A percentile compares a stretch with the other conserved stretches of the same genome.
phyloP scores from a whole-genome alignment of 306 rosid species.

The Cercis canadensis region DNA sequence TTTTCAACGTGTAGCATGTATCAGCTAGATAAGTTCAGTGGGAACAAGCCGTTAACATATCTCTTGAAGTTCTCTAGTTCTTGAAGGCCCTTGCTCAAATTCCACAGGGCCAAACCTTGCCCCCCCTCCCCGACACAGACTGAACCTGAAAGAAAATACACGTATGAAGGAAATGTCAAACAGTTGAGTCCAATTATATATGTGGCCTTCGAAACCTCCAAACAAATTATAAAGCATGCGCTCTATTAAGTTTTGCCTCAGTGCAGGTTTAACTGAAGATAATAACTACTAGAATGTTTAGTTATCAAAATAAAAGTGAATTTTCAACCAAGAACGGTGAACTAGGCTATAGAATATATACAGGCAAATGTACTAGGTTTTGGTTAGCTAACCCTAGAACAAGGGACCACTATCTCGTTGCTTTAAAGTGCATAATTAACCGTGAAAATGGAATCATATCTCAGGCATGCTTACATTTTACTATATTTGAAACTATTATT shows the following conservation, averaged over 20 bases:
- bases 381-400: slow-evolving; percentile 63
- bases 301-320: slow-evolving; percentile 8
- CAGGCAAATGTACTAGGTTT: slow-evolving; percentile 52
- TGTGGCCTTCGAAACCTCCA: not conserved
- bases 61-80: no score
- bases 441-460: slow-evolving; percentile 66
- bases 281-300: not conserved
- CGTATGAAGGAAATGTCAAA: not conserved
- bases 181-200: not conserved
- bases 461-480: slow-evolving; percentile 65
- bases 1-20: not conserved
- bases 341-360: slow-evolving; percentile 26
- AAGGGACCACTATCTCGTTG: slow-evolving; percentile 68
- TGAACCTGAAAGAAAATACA: not conserved
- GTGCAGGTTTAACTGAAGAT: slow-evolving; percentile 11
- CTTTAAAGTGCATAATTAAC: slow-evolving; percentile 56
- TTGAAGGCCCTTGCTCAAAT: not conserved
- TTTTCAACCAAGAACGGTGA: slow-evolving; percentile 12
- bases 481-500: slow-evolving; percentile 34
- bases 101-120: not conserved
- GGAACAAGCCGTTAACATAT: no score
- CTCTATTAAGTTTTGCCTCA: not conserved
- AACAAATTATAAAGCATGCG: slow-evolving; percentile 3
- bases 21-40: not conserved
- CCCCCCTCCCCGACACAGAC: no score